These are phyloP conservation scores for Arabis hirsuta DNA, from an alignment of 345 rosid species.

Conservation along the genomic window DNA sequence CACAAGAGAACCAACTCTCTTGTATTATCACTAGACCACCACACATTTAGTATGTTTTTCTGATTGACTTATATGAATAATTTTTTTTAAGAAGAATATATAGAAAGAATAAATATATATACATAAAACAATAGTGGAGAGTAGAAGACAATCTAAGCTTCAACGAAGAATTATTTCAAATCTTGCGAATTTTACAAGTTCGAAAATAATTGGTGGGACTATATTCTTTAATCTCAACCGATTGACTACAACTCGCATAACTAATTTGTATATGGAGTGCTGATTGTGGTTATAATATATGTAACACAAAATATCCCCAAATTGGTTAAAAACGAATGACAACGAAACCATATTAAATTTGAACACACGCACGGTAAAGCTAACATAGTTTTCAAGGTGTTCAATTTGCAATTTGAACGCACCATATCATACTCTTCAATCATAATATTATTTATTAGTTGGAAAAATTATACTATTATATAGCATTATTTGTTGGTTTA, in stretches of 20 bases:
- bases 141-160: conserved; percentile 32
- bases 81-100: not conserved
- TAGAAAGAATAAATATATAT: not conserved
- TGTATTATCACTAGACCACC: too few species aligned
- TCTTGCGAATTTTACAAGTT: conserved; percentile 19
- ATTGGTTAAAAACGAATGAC: not conserved
- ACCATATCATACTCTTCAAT: conserved; percentile 5
- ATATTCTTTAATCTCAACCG: conserved; percentile 26
- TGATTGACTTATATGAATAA: not conserved
- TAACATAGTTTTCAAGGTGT: conserved; percentile 5
- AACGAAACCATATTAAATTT: conserved; percentile 23
- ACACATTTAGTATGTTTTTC: too few species aligned
- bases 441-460: not conserved
- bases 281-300: not conserved
- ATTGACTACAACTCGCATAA: conserved; percentile 13
- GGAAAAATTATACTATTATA: not conserved
- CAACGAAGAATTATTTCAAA: conserved; percentile 7
- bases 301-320: conserved; percentile 9
- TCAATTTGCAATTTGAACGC: not conserved
- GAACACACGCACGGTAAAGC: conserved; percentile 34
- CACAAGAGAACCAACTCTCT: too few species aligned
- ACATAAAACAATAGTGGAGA: not conserved
- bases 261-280: not conserved
- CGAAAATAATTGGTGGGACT: conserved; percentile 24
- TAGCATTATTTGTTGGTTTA: conserved; percentile 7